Percentiles rank a stretch among this genome's conserved stretches.
Conservation (phyloP, 208 protist species). For the Trypanosoma mega region DNA sequence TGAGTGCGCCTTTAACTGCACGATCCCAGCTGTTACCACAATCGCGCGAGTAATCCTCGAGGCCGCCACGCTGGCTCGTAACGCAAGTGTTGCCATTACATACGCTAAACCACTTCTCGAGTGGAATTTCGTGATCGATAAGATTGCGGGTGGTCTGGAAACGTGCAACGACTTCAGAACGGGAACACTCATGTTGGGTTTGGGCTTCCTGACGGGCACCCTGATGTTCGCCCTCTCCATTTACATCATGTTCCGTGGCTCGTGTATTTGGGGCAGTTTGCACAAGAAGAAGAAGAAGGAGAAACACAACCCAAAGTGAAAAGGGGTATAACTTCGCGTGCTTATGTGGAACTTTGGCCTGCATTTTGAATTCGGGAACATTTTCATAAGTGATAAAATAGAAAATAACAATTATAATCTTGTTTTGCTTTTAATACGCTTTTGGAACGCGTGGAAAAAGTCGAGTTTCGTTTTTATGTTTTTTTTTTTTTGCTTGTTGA, state of each 20-base stretch:
- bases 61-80: conserved; percentile 32
- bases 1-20: conserved; percentile 19
- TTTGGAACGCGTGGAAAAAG: too few species aligned
- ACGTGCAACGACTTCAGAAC: conserved; percentile 15
- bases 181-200: conserved; percentile 40
- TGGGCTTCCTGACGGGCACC: conserved; percentile 71
- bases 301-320: too few species aligned
- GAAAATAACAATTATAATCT: too few species aligned
- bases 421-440: too few species aligned
- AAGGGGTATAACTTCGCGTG: too few species aligned
- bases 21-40: conserved; percentile 21
- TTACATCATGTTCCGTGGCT: conserved; percentile 69
- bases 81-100: conserved; percentile 60
- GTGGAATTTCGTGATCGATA: conserved; percentile 82
- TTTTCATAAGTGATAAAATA: too few species aligned
- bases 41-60: conserved; percentile 32
- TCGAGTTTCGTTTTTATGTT: too few species aligned
- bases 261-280: conserved; percentile 39
- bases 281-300: not conserved
- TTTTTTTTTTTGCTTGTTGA: too few species aligned
- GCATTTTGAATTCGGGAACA: too few species aligned
- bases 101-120: conserved; percentile 60
- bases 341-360: too few species aligned
- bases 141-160: conserved; percentile 36
- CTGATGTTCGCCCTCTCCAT: conserved; percentile 73